Percentiles rank a stretch among this genome's conserved stretches.
These are phyloP conservation scores for Exophiala aquamarina DNA, from an alignment of 2,329 filamentous ascomycete species.

Conservation along the genomic window DNA sequence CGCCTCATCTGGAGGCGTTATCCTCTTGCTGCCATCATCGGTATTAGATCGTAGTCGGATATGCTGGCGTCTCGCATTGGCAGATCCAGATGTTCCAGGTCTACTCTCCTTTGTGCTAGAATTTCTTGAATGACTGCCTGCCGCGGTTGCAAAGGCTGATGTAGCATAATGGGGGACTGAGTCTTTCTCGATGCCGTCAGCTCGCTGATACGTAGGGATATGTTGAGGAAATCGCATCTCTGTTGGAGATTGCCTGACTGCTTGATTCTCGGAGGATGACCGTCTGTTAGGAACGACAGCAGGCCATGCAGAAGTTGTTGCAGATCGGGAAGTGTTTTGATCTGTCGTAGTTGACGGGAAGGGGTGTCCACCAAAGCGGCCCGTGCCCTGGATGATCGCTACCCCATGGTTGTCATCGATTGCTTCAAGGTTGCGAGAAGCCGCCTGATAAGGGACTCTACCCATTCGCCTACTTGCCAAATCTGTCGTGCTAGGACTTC, in stretches of 20 bases:
- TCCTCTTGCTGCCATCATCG: conserved; percentile 13
- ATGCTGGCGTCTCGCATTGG: conserved; percentile 22
- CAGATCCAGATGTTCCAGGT: conserved; percentile 20
- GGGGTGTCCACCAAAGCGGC: no score
- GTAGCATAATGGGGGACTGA: conserved; percentile 11
- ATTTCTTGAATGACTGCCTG: conserved; percentile 15
- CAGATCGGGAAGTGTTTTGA: not conserved
- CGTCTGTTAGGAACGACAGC: conserved; percentile 12
- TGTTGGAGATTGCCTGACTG: conserved; percentile 2
- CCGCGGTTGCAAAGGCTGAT: conserved; percentile 5
- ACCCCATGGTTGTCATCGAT: no score
- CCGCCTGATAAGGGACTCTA: no score
- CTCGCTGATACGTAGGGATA: conserved; percentile 4
- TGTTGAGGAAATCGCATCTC: conserved; percentile 15
- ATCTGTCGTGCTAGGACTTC: not conserved
- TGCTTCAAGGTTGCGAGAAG: no score
- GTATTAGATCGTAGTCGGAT: conserved; percentile 24
- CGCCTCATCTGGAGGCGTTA: conserved; percentile 26
- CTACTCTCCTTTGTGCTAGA: conserved; percentile 19
- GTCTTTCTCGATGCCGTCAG: conserved; percentile 3
- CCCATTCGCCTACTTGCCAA: no score
- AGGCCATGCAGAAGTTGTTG: conserved; percentile 13
- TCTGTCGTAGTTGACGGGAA: not conserved
- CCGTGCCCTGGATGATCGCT: no score
- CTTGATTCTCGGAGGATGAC: conserved; percentile 12